Evolutionary conservation across 371 early-diverging fungal genomes (phyloP).

Genomic region (Basidiobolus meristosporus): DNA sequence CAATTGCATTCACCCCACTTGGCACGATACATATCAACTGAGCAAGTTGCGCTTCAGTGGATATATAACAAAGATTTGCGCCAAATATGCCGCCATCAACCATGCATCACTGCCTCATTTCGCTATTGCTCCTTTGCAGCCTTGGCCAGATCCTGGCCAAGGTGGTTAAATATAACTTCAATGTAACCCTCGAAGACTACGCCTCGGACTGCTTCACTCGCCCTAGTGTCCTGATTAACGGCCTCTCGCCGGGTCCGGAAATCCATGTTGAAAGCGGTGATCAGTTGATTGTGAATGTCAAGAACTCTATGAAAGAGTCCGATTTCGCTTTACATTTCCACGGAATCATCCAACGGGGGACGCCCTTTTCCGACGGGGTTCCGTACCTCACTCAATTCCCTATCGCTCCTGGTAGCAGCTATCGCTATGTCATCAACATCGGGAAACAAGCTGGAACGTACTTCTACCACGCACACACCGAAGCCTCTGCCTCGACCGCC

Average conservation of each 20-base stretch:
- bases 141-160: too few relatives aligned
- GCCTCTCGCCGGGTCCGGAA: conserved; percentile 5
- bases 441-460: conserved; percentile 15
- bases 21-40: too few relatives aligned
- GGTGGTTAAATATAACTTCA: too few relatives aligned
- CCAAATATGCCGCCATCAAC: too few relatives aligned
- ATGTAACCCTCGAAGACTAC: too few relatives aligned
- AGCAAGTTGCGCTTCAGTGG: too few relatives aligned
- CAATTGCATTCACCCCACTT: too few relatives aligned
- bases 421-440: conserved; percentile 11
- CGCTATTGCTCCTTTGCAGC: too few relatives aligned
- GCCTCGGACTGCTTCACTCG: too few relatives aligned
- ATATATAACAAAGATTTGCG: too few relatives aligned
- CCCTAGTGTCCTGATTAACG: conserved; percentile 1
- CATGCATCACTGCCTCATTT: too few relatives aligned
- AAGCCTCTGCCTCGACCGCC: neutral
- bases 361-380: conserved; percentile 6
- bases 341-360: conserved; percentile 3
- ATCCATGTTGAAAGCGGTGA: conserved; percentile 4
- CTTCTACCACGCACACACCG: conserved; percentile 17
- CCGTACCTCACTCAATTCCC: conserved; percentile 9
- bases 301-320: neutral
- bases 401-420: conserved; percentile 8
- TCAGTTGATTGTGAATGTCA: conserved; percentile 1
- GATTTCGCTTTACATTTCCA: conserved; percentile 8